Conservation (phyloP, 2,329 filamentous ascomycete genomes). For the Tolypocladium capitatum region DNA sequence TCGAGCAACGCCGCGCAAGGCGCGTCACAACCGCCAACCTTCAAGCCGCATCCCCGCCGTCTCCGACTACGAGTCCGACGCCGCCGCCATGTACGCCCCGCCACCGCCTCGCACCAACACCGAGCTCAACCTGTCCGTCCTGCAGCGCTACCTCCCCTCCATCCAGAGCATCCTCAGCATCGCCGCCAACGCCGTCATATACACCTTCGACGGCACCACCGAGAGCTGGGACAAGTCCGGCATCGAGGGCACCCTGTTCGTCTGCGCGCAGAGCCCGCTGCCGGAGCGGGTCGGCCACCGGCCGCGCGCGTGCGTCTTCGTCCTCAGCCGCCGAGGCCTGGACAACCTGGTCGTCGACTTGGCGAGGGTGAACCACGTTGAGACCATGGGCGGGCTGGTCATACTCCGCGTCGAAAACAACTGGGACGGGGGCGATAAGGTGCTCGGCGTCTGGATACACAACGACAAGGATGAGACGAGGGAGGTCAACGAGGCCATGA, state of each 20-base stretch:
- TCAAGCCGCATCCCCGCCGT: conserved; percentile 25
- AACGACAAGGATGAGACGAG: conserved; percentile 32
- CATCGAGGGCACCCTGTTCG: conserved; percentile 78
- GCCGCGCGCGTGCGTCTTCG: conserved; percentile 46
- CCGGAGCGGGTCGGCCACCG: conserved; percentile 18
- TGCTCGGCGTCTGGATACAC: conserved; percentile 43
- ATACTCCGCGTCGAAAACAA: conserved; percentile 29
- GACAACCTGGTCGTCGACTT: conserved; percentile 59
- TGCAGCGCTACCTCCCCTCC: conserved; percentile 66
- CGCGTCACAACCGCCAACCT: conserved; percentile 26
- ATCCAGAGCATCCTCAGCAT: conserved; percentile 64
- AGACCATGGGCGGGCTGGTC: conserved; percentile 44
- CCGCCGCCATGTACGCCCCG: conserved; percentile 29
- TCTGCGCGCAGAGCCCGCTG: conserved; percentile 51
- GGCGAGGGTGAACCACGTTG: conserved; percentile 46
- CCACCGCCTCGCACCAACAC: conserved; percentile 58
- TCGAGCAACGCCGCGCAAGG: conserved; percentile 26
- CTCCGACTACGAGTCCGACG: conserved; percentile 57
- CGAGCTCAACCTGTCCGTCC: conserved; percentile 75
- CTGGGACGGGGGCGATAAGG: conserved; percentile 23
- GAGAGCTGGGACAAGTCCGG: conserved; percentile 73
- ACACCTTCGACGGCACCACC: conserved; percentile 55
- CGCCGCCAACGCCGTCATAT: conserved; percentile 76
- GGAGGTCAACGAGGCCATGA: conserved; percentile 25
- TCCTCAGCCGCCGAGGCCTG: conserved; percentile 59